These are phyloP conservation scores for Globisporangium yorkense DNA, from an alignment of 352 stramenopile genomes.

Conservation along the genomic window DNA sequence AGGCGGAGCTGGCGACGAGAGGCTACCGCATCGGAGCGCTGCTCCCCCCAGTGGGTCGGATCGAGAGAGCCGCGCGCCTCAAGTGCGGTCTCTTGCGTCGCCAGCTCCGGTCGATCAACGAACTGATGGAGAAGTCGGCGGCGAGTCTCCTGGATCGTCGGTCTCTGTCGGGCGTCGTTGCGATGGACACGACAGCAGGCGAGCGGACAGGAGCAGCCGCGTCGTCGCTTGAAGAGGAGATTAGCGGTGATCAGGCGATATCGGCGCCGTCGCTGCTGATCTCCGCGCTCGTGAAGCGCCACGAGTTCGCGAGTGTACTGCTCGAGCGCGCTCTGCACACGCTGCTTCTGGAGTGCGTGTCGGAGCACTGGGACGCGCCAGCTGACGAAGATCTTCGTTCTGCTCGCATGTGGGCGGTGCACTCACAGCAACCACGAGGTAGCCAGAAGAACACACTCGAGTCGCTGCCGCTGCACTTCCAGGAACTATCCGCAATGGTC, in stretches of 20 bases:
- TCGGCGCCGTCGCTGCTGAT: slow-evolving; percentile 49
- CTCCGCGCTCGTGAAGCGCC: slow-evolving; percentile 43
- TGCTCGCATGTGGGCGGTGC: neutral
- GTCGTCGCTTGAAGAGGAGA: neutral
- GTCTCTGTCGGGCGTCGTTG: neutral
- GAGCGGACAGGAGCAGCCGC: neutral
- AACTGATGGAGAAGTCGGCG: slow-evolving; percentile 21
- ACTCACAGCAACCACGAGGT: neutral
- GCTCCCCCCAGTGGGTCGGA: slow-evolving; percentile 45
- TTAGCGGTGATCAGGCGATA: slow-evolving; percentile 11
- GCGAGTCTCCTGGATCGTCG: slow-evolving; percentile 1
- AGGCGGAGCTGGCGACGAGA: slow-evolving; percentile 42
- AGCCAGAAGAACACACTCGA: neutral
- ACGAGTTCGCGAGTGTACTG: slow-evolving; percentile 24
- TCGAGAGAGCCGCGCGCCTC: slow-evolving; percentile 28
- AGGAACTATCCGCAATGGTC: neutral
- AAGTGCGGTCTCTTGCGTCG: slow-evolving; percentile 35
- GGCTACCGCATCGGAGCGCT: slow-evolving; percentile 41
- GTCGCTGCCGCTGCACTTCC: neutral
- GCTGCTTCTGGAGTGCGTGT: slow-evolving; percentile 13
- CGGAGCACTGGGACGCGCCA: neutral
- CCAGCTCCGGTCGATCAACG: slow-evolving; percentile 37
- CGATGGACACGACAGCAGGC: neutral
- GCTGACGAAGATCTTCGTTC: neutral
- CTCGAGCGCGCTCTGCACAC: slow-evolving; percentile 30